These are phyloP conservation scores for Rhodotorula sp. DNA, from an alignment of 1,284 basidiomycete genomes.

Conservation along the genomic window DNA sequence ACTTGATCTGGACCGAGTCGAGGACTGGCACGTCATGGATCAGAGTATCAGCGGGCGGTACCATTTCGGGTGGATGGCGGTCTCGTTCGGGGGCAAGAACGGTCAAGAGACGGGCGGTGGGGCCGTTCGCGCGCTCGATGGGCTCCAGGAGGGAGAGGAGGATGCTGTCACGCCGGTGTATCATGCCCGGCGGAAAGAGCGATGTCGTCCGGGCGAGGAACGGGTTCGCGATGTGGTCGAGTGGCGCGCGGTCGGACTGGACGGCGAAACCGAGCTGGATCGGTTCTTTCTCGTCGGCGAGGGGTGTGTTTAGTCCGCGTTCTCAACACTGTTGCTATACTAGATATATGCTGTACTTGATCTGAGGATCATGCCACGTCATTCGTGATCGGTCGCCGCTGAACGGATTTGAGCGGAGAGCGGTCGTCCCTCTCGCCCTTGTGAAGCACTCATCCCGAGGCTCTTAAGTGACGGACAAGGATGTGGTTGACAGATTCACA, in stretches of 20 bases:
- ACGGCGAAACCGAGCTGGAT: slow-evolving; percentile 31
- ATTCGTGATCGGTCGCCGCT: too few relatives aligned
- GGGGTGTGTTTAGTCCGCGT: neutral
- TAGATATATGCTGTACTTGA: too few relatives aligned
- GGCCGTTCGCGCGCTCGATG: neutral
- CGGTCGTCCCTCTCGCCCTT: neutral
- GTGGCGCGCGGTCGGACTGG: slow-evolving; percentile 34
- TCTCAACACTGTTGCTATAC: neutral
- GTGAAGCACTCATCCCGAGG: neutral
- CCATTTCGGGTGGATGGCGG: slow-evolving; percentile 35
- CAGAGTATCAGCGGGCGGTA: slow-evolving; percentile 10
- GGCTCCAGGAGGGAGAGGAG: neutral
- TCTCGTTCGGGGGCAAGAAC: slow-evolving; percentile 20
- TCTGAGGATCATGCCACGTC: too few relatives aligned
- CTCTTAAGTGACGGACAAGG: slow-evolving; percentile 16
- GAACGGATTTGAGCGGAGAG: neutral
- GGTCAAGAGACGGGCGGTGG: neutral
- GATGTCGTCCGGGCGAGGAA: slow-evolving; percentile 10
- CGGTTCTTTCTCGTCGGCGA: slow-evolving; percentile 33
- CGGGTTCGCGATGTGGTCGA: slow-evolving; percentile 34
- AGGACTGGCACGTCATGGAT: slow-evolving; percentile 41
- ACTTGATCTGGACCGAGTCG: slow-evolving; percentile 40
- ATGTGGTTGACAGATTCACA: slow-evolving; percentile 72
- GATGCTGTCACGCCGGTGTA: slow-evolving; percentile 10
- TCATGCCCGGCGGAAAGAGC: neutral